Conservation (phyloP, 1,284 basidiomycete genomes). For the Tetrapyrgos nigripes region DNA sequence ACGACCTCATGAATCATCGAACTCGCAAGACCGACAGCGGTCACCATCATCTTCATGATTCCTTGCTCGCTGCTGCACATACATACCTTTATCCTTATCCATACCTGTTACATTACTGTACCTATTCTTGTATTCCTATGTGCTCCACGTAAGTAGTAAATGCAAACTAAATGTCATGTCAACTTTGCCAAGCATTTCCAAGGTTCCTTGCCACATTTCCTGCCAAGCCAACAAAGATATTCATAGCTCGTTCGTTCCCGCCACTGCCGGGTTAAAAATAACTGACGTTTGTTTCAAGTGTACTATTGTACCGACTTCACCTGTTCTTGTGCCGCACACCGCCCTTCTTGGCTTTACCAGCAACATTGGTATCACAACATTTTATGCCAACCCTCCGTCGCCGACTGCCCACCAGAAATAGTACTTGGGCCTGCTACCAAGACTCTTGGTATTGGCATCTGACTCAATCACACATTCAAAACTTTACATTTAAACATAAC, state of each 20-base stretch:
- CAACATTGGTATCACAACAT: too few relatives aligned
- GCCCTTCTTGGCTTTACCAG: too few relatives aligned
- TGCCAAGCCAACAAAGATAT: background rate
- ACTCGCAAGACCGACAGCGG: background rate
- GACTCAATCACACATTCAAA: background rate
- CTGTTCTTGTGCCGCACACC: too few relatives aligned
- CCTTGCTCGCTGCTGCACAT: too few relatives aligned
- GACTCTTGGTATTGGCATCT: background rate
- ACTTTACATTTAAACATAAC: background rate
- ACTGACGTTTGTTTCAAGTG: background rate
- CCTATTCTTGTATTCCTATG: background rate
- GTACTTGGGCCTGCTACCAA: background rate
- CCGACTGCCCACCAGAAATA: background rate
- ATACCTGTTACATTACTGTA: background rate
- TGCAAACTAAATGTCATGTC: too few relatives aligned
- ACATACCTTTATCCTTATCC: background rate
- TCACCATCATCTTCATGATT: background rate
- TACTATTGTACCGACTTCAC: too few relatives aligned
- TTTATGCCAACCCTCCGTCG: background rate
- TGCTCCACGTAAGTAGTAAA: background rate
- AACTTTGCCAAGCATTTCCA: background rate
- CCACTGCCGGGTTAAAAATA: background rate
- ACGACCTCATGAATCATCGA: constrained; percentile 1
- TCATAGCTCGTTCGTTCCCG: background rate
- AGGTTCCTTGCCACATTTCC: too few relatives aligned